These are phyloP conservation scores for Monosporascus ibericus DNA, from an alignment of 2,329 filamentous ascomycete genomes.

Conservation along the genomic window DNA sequence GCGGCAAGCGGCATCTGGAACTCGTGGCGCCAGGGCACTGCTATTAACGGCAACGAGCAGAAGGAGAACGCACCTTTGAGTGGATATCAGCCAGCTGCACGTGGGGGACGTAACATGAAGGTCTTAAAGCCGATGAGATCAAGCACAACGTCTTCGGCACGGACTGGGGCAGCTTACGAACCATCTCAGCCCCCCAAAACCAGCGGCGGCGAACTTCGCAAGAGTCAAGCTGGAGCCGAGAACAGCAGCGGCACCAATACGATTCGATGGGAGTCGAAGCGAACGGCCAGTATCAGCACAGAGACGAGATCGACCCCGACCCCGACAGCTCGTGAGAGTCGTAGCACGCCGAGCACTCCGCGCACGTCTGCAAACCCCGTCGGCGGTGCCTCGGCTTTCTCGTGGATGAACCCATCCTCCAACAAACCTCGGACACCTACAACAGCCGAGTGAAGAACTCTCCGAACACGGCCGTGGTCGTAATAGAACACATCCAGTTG, in stretches of 20 bases:
- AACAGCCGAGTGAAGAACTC: constrained; percentile 23
- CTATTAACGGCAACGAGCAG: constrained; percentile 43
- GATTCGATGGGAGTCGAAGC: constrained; percentile 50
- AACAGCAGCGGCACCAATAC: constrained; percentile 18
- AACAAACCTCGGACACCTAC: constrained; percentile 37
- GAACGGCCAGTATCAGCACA: constrained; percentile 30
- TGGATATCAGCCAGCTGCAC: constrained; percentile 64
- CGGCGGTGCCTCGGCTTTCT: constrained; percentile 88
- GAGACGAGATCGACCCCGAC: constrained; percentile 27
- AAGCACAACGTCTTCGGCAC: constrained; percentile 43
- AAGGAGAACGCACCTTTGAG: constrained; percentile 50
- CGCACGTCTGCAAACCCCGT: constrained; percentile 69
- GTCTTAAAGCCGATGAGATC: constrained; percentile 75
- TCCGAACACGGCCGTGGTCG: too few relatives aligned
- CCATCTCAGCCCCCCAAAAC: constrained; percentile 38
- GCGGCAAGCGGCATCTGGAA: constrained; percentile 58
- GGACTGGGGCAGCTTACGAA: constrained; percentile 48
- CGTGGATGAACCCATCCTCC: constrained; percentile 67
- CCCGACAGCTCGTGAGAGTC: constrained; percentile 28
- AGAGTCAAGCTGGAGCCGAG: constrained; percentile 39
- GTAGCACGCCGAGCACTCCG: constrained; percentile 36
- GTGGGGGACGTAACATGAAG: constrained; percentile 72
- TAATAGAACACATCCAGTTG: too few relatives aligned
- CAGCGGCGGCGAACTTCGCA: constrained; percentile 43
- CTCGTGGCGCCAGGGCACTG: constrained; percentile 59